A percentile compares a stretch with the other conserved stretches of the same genome.
These are phyloP conservation scores for Penicillium bovifimosum DNA, from an alignment of 495 filamentous ascomycete species.

Conservation along the genomic window DNA sequence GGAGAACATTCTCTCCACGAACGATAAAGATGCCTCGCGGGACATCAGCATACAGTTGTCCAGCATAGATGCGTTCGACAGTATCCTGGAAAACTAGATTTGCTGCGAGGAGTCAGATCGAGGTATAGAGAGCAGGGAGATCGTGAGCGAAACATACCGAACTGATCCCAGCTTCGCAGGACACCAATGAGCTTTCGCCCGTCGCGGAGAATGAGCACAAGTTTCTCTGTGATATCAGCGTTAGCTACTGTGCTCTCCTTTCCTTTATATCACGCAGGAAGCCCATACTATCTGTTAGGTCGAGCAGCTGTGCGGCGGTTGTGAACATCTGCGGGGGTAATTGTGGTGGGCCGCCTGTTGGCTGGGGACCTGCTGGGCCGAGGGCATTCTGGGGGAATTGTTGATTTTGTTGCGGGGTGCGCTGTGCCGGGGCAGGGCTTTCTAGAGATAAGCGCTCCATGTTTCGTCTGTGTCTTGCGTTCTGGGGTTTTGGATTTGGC, in stretches of 20 bases:
- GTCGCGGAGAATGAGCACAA: constrained; percentile 83
- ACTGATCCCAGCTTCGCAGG: constrained; percentile 95
- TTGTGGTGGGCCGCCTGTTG: constrained; percentile 41
- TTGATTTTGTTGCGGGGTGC: constrained; percentile 22
- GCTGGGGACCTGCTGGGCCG: constrained; percentile 19
- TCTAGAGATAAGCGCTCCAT: constrained; percentile 43
- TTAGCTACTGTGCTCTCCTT: not conserved
- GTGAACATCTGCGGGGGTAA: constrained; percentile 88
- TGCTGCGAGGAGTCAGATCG: constrained; percentile 45
- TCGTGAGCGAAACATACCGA: constrained; percentile 54
- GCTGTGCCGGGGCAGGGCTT: constrained; percentile 24
- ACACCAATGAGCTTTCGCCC: constrained; percentile 91
- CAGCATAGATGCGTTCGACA: constrained; percentile 75
- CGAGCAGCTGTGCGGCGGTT: constrained; percentile 87
- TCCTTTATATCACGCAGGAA: no score
- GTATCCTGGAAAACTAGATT: constrained; percentile 93
- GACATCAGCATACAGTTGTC: constrained; percentile 71
- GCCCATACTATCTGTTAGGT: constrained; percentile 85
- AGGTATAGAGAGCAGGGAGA: not conserved
- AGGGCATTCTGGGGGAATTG: constrained; percentile 20
- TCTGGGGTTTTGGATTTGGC: constrained; percentile 6
- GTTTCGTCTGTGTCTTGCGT: not conserved
- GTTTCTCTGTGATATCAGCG: constrained; percentile 64
- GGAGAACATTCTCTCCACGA: constrained; percentile 85
- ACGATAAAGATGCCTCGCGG: constrained; percentile 80